These are phyloP conservation scores for Ramularia endophylla DNA, from an alignment of 2,329 filamentous ascomycete species.

Conservation along the genomic window DNA sequence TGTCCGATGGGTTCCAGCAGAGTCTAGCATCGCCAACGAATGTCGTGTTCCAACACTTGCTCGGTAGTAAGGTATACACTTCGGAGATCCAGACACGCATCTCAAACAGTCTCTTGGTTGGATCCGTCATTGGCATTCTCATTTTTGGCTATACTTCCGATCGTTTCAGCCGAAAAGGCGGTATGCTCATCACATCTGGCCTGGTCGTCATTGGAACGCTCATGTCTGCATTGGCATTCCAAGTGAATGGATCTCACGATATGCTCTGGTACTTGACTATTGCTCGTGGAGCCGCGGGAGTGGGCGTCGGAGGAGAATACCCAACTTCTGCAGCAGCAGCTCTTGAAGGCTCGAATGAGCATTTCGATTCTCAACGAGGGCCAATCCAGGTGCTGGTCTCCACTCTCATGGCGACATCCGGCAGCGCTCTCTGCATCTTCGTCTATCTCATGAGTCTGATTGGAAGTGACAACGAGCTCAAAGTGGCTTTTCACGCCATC, in stretches of 20 bases:
- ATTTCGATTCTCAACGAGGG: constrained; percentile 28
- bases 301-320: constrained; percentile 46
- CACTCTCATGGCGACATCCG: constrained; percentile 20
- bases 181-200: constrained; percentile 29
- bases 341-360: constrained; percentile 46
- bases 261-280: constrained; percentile 52
- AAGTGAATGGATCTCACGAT: constrained; percentile 31
- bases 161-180: constrained; percentile 29
- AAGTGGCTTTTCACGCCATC: constrained; percentile 36
- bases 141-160: constrained; percentile 30
- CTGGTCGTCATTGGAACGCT: constrained; percentile 30
- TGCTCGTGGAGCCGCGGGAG: constrained; percentile 41
- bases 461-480: constrained; percentile 32
- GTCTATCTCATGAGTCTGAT: constrained; percentile 37
- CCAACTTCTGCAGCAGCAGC: constrained; percentile 44
- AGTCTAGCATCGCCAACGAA: constrained; percentile 31
- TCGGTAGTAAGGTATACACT: constrained; percentile 26
- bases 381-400: constrained; percentile 25
- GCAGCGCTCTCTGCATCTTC: constrained; percentile 19
- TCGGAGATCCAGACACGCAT: constrained; percentile 28
- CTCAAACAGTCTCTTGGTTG: constrained; percentile 31
- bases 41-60: constrained; percentile 29
- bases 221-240: constrained; percentile 34
- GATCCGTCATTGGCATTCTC: constrained; percentile 31
- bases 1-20: too few relatives aligned